Evolutionary conservation across 345 rosid species (phyloP).

Genomic region (Citrus maxima): DNA sequence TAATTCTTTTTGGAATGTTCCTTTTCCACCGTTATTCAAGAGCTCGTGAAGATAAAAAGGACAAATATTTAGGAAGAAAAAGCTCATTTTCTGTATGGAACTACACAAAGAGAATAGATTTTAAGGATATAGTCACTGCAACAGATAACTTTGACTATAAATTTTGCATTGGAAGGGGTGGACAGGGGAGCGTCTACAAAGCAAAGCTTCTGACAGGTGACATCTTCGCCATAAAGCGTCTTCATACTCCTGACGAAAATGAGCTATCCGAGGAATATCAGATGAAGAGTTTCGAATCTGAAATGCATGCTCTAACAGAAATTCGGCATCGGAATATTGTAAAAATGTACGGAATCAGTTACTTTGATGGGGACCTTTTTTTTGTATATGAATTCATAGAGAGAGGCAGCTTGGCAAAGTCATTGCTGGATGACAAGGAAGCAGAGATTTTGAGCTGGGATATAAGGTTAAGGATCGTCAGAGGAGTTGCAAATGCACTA

Average conservation of each 20-base stretch:
- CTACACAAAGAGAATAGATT: conserved; percentile 29
- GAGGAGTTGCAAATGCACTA: conserved; percentile 45
- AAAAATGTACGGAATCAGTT: conserved; percentile 41
- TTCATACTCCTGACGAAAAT: conserved; percentile 25
- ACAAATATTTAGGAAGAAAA: not conserved
- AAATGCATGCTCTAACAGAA: conserved; percentile 36
- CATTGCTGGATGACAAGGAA: conserved; percentile 13
- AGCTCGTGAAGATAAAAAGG: not conserved
- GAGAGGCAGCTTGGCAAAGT: conserved; percentile 36
- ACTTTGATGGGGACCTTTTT: conserved; percentile 20
- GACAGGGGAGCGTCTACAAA: conserved; percentile 39
- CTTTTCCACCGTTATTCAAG: conserved; percentile 9
- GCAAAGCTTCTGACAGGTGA: conserved; percentile 19
- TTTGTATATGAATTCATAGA: conserved; percentile 35
- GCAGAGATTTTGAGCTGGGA: conserved; percentile 34
- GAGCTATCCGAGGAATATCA: conserved; percentile 22
- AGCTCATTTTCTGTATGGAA: conserved; percentile 31
- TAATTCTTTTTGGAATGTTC: conserved; percentile 5
- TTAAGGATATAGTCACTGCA: conserved; percentile 34
- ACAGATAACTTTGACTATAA: conserved; percentile 35
- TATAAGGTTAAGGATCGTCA: conserved; percentile 30
- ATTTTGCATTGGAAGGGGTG: conserved; percentile 36
- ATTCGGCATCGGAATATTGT: conserved; percentile 44
- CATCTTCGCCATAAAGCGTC: conserved; percentile 32
- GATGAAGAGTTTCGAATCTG: conserved; percentile 33